These are phyloP conservation scores for Actinidia arguta DNA, from an alignment of 179 eudicot genomes.

Conservation along the genomic window DNA sequence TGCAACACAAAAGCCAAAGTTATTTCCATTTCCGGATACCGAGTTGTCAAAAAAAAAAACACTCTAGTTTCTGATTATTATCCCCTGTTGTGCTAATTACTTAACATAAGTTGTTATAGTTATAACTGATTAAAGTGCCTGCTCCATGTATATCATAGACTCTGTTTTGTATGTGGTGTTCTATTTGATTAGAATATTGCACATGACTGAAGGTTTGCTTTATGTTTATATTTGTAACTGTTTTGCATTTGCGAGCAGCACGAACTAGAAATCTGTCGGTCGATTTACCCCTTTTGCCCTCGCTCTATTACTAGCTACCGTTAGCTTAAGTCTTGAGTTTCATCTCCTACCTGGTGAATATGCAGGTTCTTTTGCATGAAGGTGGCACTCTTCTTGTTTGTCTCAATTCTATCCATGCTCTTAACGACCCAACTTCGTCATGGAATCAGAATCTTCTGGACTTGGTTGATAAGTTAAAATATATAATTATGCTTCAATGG, in stretches of 20 bases:
- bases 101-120: neutral
- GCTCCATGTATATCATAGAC: neutral
- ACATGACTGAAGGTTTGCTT: neutral
- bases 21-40: neutral
- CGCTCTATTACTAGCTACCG: too few relatives aligned
- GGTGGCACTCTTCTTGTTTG: slow-evolving; percentile 97
- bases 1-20: neutral
- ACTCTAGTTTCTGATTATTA: neutral
- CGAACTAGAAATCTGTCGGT: neutral
- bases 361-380: slow-evolving; percentile 94
- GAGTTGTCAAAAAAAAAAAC: neutral
- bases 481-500: slow-evolving; percentile 25
- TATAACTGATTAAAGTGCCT: neutral
- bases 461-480: slow-evolving; percentile 45
- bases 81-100: neutral
- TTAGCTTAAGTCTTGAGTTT: neutral
- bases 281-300: neutral
- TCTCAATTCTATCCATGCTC: slow-evolving; percentile 89
- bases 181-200: neutral
- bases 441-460: slow-evolving; percentile 62
- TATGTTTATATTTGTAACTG: neutral
- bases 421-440: slow-evolving; percentile 73
- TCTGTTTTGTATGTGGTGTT: neutral
- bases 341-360: slow-evolving; percentile 14
- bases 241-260: neutral